A percentile compares a stretch with the other conserved stretches of the same genome.
These are phyloP conservation scores for Panellus pusillus DNA, from an alignment of 768 basidiomycete species.

Conservation along the genomic window DNA sequence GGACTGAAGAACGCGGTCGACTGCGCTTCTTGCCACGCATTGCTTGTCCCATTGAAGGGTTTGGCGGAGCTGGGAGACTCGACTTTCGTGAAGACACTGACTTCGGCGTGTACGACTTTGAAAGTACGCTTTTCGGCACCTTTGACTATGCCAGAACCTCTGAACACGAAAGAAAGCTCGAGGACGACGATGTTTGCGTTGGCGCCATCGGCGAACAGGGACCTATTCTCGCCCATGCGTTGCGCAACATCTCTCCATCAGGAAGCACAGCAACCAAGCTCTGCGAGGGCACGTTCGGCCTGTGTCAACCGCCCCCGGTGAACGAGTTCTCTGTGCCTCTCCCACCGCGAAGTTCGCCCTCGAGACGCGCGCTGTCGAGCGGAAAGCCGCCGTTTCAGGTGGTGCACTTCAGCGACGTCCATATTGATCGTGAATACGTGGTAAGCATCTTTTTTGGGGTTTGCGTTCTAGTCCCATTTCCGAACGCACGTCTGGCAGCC, in stretches of 20 bases:
- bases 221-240: conserved; percentile 57
- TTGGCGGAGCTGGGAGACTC: conserved; percentile 51
- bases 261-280: conserved; percentile 53
- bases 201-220: conserved; percentile 52
- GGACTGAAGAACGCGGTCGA: conserved; percentile 46
- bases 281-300: conserved; percentile 54
- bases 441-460: conserved; percentile 30
- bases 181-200: conserved; percentile 59
- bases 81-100: conserved; percentile 43
- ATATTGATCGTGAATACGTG: conserved; percentile 57
- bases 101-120: conserved; percentile 43
- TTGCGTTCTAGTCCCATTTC: neutral
- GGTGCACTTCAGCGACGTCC: conserved; percentile 62
- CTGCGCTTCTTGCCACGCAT: conserved; percentile 52
- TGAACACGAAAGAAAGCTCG: conserved; percentile 28
- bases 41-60: conserved; percentile 46
- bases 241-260: conserved; percentile 47
- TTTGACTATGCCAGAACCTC: neutral
- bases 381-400: conserved; percentile 52
- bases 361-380: conserved; percentile 35
- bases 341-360: conserved; percentile 39
- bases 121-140: conserved; percentile 29
- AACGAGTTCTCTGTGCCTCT: conserved; percentile 45
- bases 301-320: conserved; percentile 51
- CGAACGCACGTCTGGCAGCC: conserved; percentile 30